Evolutionary conservation across 2,329 filamentous ascomycete genomes (phyloP).

Genomic region (Phyllosticta ampelicida): DNA sequence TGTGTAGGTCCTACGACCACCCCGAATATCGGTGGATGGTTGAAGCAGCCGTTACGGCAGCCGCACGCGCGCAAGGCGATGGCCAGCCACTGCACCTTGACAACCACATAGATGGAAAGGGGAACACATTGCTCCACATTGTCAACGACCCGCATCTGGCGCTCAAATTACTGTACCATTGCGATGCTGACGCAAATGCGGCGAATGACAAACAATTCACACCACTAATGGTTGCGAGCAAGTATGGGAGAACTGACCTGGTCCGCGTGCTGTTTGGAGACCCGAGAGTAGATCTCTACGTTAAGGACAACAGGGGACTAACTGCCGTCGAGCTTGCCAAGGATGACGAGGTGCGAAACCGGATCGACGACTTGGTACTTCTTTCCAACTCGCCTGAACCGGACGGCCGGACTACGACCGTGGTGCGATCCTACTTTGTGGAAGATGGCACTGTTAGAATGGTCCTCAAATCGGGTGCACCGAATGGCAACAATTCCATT

Average conservation of each 20-base stretch:
- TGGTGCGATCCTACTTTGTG: constrained; percentile 92
- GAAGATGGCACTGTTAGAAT: constrained; percentile 90
- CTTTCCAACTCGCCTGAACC: constrained; percentile 55
- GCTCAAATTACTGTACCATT: constrained; percentile 62
- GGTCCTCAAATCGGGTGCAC: constrained; percentile 86
- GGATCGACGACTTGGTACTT: constrained; percentile 85
- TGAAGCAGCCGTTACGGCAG: constrained; percentile 63
- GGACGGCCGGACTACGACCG: constrained; percentile 78
- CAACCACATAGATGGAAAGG: constrained; percentile 83
- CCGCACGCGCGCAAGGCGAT: constrained; percentile 65
- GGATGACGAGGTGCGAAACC: constrained; percentile 92
- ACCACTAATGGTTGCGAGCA: constrained; percentile 94
- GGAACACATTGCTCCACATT: constrained; percentile 92
- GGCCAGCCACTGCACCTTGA: constrained; percentile 75
- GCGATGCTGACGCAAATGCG: constrained; percentile 93
- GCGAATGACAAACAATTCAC: constrained; percentile 93
- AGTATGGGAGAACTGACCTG: constrained; percentile 91
- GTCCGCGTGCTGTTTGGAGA: constrained; percentile 82
- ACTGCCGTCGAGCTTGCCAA: constrained; percentile 95
- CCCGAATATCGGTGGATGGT: constrained; percentile 81
- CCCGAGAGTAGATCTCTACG: constrained; percentile 70
- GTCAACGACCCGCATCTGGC: constrained; percentile 77
- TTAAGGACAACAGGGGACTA: constrained; percentile 75
- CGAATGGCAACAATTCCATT: constrained; percentile 69
- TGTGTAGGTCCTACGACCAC: constrained; percentile 94